Evolutionary conservation across 2,329 filamentous ascomycete species (phyloP).

Genomic region (Ophiostoma himal-ulmi): DNA sequence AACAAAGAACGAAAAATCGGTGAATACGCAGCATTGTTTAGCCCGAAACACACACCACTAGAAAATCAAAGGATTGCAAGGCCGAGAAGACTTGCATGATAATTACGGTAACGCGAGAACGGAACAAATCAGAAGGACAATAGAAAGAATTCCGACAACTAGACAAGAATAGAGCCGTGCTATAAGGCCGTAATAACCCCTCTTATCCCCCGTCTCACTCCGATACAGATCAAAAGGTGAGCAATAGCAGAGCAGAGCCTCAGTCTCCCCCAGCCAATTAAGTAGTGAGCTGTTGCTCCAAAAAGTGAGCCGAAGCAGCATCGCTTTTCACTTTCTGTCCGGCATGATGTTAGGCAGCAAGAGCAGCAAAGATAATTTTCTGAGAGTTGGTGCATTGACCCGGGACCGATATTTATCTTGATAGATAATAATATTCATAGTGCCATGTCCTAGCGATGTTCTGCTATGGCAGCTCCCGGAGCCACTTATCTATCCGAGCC

Average conservation of each 20-base stretch:
- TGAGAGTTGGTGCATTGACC: neutral
- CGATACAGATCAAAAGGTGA: neutral
- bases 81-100: neutral
- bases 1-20: neutral
- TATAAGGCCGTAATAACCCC: neutral
- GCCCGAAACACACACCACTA: no score
- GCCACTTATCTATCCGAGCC: neutral
- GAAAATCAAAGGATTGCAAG: no score
- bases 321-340: no score
- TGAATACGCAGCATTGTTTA: neutral
- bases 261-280: neutral
- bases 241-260: neutral
- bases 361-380: neutral
- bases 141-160: neutral
- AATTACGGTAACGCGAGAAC: neutral
- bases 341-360: neutral
- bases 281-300: neutral
- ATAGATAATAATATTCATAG: neutral
- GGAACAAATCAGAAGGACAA: neutral
- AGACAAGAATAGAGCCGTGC: neutral
- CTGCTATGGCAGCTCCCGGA: neutral
- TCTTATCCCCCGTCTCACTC: neutral
- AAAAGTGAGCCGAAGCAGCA: neutral
- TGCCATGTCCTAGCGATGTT: neutral
- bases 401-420: neutral